Conservation (phyloP, 495 filamentous ascomycete species). For the Beverwykella pulmonaria region DNA sequence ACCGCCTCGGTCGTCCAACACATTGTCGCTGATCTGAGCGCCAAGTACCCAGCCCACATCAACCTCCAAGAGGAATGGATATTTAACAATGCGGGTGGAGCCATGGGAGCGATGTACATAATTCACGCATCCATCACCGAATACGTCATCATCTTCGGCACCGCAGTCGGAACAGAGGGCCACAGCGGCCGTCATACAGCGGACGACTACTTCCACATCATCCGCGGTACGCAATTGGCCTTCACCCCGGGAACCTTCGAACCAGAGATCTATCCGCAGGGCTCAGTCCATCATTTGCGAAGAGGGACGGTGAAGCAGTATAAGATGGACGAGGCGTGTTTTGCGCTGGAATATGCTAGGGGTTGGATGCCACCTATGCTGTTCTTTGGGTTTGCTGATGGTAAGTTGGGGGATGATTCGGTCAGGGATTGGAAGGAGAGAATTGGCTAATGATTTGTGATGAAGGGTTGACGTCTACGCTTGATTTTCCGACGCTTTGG, state of each 20-base stretch:
- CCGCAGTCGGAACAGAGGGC: conserved; percentile 84
- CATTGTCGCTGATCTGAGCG: conserved; percentile 57
- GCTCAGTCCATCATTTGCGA: conserved; percentile 73
- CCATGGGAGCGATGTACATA: conserved; percentile 89
- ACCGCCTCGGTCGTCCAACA: conserved; percentile 67
- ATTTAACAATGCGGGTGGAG: conserved; percentile 60
- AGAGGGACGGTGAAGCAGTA: conserved; percentile 84
- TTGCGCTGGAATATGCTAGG: conserved; percentile 80
- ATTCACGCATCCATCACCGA: conserved; percentile 66
- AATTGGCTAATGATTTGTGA: not conserved
- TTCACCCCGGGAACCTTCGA: conserved; percentile 65
- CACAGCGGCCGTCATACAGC: conserved; percentile 85
- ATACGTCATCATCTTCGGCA: conserved; percentile 52
- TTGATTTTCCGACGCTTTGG: conserved; percentile 80
- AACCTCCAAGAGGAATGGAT: conserved; percentile 68
- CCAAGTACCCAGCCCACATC: conserved; percentile 49
- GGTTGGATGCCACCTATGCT: conserved; percentile 92
- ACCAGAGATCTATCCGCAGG: conserved; percentile 73
- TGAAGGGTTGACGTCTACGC: conserved; percentile 27
- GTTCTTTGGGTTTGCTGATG: conserved; percentile 82
- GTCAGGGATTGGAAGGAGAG: not conserved
- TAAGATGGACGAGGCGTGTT: conserved; percentile 76
- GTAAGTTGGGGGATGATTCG: conserved; percentile 39
- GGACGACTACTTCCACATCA: conserved; percentile 92
- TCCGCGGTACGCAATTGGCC: conserved; percentile 71